Conservation (phyloP, 2,329 filamentous ascomycete species). For the Arthrobotrys megalospora region DNA sequence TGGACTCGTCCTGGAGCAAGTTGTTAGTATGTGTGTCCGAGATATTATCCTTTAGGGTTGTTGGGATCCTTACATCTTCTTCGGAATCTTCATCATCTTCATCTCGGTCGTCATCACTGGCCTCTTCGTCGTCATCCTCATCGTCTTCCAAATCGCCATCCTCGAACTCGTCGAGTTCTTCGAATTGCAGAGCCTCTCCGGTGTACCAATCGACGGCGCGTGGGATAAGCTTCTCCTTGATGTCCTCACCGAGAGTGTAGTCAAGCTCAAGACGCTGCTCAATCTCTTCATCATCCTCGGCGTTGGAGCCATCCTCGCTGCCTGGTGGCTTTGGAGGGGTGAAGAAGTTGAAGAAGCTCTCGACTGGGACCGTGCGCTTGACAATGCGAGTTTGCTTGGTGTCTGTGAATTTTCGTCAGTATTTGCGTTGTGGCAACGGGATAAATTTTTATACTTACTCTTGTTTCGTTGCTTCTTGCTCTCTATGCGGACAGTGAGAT, state of each 20-base stretch:
- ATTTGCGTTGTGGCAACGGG: constrained; percentile 67
- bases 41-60: constrained; percentile 10
- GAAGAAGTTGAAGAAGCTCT: constrained; percentile 99
- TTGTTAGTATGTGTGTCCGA: constrained; percentile 33
- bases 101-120: constrained; percentile 81
- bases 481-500: constrained; percentile 93
- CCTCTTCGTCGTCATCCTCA: constrained; percentile 90
- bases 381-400: constrained; percentile 99
- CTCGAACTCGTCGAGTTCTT: constrained; percentile 89
- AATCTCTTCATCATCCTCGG: constrained; percentile 85
- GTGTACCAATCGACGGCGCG: constrained; percentile 99
- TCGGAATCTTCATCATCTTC: constrained; percentile 86
- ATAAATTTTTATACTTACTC: constrained; percentile 76
- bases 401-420: constrained; percentile 70
- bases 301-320: constrained; percentile 74
- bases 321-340: constrained; percentile 89
- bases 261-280: constrained; percentile 98
- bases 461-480: constrained; percentile 99
- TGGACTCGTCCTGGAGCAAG: constrained; percentile 80
- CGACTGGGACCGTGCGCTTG: constrained; percentile 98
- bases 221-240: constrained; percentile 99
- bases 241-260: constrained; percentile 98
- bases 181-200: constrained; percentile 95
- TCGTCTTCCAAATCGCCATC: constrained; percentile 90
- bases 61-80: constrained; percentile 72